Base-by-base conservation (phyloP, 306 rosid species). In the Arachis stenosperma region DNA sequence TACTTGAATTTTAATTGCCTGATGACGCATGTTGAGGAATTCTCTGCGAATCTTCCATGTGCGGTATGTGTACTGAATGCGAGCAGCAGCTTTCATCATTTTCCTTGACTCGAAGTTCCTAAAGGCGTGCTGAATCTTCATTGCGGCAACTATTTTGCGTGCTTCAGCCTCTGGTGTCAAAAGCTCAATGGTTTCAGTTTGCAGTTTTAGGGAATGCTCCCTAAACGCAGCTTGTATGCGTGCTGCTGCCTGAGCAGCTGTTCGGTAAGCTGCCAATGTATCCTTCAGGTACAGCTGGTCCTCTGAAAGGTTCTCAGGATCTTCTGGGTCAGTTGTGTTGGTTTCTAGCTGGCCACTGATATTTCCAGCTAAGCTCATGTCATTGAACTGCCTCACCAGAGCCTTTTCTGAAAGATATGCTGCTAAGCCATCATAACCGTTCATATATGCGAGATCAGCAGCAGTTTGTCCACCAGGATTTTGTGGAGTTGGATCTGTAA, bases 61-160 rank as follows among this genome's bases (percentile, higher is more conserved):
- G 47, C 98, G 99, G 79, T 78, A 95, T 61, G 88, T 83, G 81
- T 87, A 41, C 76, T 95, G 99, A 68, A 95, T 95, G 61, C 78
- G 97, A 58, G 89, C 96, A 75, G 96, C 98, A 64, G 99, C 99
- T 61, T 67, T 70, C 80, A 89, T 77, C 74, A 65, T 78, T 72
- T 86, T 91, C 70, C 79, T 81, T 0, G 86, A 47, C 79, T 87
- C 99, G 44, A 46, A 85, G 75, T 84, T 86, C 57, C 93, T 92
- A 73, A 81, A 95, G 77, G 99, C 98, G 77, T 91, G 96, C 63
- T 95, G 99, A 81, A 95, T 95, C 79, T 84, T 91, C 99, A 95
- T 78, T 86, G 97, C 99, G 39, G 99, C 96, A 69, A 95, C 74
- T 65, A 95, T 91, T 62, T 64, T 44, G 12, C 87, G 95, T 58